Conservation (phyloP, 805 yeast genomes). For the Hanseniaspora nectarophila region DNA sequence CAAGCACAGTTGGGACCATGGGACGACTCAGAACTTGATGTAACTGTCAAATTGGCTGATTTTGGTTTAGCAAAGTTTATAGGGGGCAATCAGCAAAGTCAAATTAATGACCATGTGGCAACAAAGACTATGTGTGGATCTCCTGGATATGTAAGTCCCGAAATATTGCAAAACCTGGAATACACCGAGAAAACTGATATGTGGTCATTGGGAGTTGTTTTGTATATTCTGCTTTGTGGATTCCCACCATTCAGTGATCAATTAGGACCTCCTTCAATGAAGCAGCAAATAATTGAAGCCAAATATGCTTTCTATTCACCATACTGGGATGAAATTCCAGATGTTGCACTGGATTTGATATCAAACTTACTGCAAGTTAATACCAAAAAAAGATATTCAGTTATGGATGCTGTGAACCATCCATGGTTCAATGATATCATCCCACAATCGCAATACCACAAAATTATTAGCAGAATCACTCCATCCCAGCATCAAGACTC, state of each 20-base stretch:
- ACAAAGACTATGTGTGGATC: slow-evolving; percentile 77
- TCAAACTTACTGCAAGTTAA: slow-evolving; percentile 51
- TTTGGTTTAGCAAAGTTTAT: slow-evolving; percentile 56
- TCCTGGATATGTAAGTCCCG: slow-evolving; percentile 82
- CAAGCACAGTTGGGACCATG: slow-evolving; percentile 32
- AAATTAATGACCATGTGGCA: slow-evolving; percentile 42
- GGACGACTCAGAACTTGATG: slow-evolving; percentile 45
- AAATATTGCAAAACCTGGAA: slow-evolving; percentile 43
- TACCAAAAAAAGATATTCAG: slow-evolving; percentile 61
- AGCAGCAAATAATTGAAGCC: slow-evolving; percentile 58
- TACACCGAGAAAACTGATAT: slow-evolving; percentile 65
- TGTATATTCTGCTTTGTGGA: slow-evolving; percentile 71
- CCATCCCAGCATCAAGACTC: slow-evolving; percentile 12
- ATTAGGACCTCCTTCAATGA: slow-evolving; percentile 65
- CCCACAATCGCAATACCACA: slow-evolving; percentile 22
- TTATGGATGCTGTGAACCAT: slow-evolving; percentile 72
- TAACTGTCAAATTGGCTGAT: slow-evolving; percentile 67
- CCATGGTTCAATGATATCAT: slow-evolving; percentile 54
- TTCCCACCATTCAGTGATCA: slow-evolving; percentile 81
- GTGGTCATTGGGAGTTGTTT: slow-evolving; percentile 72
- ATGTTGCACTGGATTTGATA: slow-evolving; percentile 53
- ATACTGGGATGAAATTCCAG: slow-evolving; percentile 63
- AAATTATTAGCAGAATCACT: slow-evolving; percentile 16
- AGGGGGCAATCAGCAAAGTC: slow-evolving; percentile 29
- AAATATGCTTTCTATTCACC: slow-evolving; percentile 67